Conservation (phyloP, 768 basidiomycete species). For the Hericium alpestre region DNA sequence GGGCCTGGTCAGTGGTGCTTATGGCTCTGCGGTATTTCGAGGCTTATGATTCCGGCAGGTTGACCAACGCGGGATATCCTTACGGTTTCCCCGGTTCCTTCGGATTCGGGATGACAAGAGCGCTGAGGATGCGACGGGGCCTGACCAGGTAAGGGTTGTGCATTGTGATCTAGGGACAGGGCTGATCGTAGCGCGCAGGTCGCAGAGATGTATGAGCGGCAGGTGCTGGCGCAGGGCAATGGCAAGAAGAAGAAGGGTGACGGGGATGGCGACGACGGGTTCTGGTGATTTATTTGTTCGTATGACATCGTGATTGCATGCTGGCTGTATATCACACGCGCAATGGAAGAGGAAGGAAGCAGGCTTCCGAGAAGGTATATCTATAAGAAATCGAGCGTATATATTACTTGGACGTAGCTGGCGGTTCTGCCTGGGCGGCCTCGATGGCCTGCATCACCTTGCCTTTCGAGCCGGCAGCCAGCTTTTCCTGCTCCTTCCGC, state of each 20-base stretch:
- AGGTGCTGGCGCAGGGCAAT: constrained; percentile 69
- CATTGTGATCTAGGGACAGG: background rate
- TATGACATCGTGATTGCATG: too few relatives aligned
- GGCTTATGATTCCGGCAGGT: constrained; percentile 33
- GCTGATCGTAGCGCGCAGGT: constrained; percentile 36
- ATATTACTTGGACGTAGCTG: constrained; percentile 1
- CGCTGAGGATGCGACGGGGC: constrained; percentile 84
- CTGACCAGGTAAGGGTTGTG: constrained; percentile 63
- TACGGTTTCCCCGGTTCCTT: constrained; percentile 94
- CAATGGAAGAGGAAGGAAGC: background rate
- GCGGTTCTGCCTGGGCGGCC: constrained; percentile 21
- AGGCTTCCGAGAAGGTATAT: constrained; percentile 9
- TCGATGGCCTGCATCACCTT: constrained; percentile 42
- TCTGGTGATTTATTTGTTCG: constrained; percentile 41
- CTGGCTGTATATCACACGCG: background rate
- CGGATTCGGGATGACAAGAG: constrained; percentile 87
- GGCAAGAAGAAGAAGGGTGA: constrained; percentile 56
- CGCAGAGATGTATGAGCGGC: constrained; percentile 88
- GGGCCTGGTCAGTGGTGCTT: constrained; percentile 53
- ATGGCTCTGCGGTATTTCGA: too few relatives aligned
- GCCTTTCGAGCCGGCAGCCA: constrained; percentile 15
- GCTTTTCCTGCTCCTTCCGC: constrained; percentile 28
- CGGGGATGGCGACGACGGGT: constrained; percentile 60
- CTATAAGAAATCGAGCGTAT: background rate
- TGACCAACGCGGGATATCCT: constrained; percentile 85